phyloP scores from a whole-genome alignment of 805 yeast genomes.

The Cyberlindnera xylosilytica region DNA sequence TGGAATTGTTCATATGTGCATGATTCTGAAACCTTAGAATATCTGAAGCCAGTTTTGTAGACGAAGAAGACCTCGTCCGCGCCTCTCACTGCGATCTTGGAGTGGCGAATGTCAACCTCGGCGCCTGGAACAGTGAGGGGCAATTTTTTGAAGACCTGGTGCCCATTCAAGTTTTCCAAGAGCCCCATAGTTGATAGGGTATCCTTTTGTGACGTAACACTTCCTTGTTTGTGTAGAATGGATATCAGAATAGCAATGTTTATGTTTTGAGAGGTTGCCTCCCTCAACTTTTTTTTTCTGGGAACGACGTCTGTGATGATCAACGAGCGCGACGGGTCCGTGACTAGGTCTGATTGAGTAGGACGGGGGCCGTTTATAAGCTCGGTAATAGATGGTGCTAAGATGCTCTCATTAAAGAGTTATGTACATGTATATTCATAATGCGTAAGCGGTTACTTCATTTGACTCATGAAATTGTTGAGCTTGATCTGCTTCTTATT shows the following conservation, averaged over 20 bases:
- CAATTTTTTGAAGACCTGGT: constrained; percentile 10
- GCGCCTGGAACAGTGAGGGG: neutral
- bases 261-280: no score
- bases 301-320: neutral
- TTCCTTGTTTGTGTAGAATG: no score
- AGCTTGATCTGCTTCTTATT: constrained; percentile 71
- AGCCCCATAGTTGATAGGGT: no score
- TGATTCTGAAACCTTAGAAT: constrained; percentile 10
- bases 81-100: constrained; percentile 19
- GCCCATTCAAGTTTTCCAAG: constrained; percentile 6
- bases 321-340: neutral
- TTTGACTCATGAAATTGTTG: constrained; percentile 69
- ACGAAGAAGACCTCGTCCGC: constrained; percentile 22
- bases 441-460: constrained; percentile 12
- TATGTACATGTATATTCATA: neutral
- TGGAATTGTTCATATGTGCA: constrained; percentile 14
- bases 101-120: constrained; percentile 9
- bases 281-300: no score
- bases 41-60: constrained; percentile 18
- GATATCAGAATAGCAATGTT: no score
- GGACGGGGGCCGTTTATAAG: no score
- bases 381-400: no score
- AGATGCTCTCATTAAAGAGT: no score
- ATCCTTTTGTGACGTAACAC: no score
- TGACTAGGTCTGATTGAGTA: no score